Percentiles rank a stretch among this genome's conserved stretches.
Evolutionary conservation across 1,139 yeast species (phyloP).

Genomic region (Saccharomyces hybrid): DNA sequence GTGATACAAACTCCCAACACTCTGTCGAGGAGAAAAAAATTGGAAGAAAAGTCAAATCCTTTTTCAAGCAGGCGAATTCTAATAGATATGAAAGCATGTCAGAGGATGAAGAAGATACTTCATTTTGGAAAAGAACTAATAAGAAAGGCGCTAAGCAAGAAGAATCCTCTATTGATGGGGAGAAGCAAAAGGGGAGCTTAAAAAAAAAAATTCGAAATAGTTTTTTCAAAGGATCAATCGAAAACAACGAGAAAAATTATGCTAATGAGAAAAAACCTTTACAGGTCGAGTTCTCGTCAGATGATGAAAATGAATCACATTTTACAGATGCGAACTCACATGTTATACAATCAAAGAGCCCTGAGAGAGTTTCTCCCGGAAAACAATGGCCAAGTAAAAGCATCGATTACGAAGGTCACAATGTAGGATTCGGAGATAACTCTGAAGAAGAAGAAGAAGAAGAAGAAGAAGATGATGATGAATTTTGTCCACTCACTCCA

Average conservation of each 20-base stretch:
- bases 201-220: background rate
- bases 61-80: background rate
- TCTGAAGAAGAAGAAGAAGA: background rate
- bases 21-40: background rate
- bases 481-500: conserved; percentile 7
- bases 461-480: background rate
- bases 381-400: background rate
- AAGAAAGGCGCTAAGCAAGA: background rate
- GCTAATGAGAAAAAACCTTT: background rate
- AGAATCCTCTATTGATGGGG: background rate
- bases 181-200: background rate
- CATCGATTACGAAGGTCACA: background rate
- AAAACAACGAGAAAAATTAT: background rate
- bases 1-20: background rate
- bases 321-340: background rate
- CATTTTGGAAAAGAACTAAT: background rate
- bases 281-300: background rate
- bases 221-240: background rate
- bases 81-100: background rate
- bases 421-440: background rate
- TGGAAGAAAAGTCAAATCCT: background rate
- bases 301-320: background rate
- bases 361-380: background rate
- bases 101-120: background rate
- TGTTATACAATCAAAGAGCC: background rate